Evolutionary conservation across 1,284 basidiomycete species (phyloP), one percentile per base, ranked within the genome.

Genomic region (Rhodotorula sp.): DNA sequence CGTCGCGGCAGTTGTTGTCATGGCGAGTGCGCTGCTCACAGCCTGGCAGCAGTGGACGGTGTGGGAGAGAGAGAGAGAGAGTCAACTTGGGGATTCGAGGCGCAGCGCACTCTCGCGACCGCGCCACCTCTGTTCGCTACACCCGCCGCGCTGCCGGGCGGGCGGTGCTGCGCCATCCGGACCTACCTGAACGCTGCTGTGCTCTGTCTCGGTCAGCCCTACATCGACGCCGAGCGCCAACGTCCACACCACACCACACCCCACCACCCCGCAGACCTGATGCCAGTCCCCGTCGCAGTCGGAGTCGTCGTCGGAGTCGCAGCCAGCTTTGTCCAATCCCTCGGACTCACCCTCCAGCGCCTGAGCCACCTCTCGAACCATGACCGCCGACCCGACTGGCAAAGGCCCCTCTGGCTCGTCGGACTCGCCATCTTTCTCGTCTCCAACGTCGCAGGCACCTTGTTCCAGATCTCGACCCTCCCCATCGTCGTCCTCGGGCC

Each of bases 281-380:
- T 54, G 53, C 26, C 26, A 26, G 53, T 54, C 2, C 53, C 53
- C 26, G 29, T 54, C 29, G 14, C 53, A 30, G 53, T 54, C 18
- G 68, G 68, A 3, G 68, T 89, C 73, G 79, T 83, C 44, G 84
- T 95, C 70, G 94, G 94, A 45, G 86, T 98, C 44, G 79, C 93
- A 22, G 91, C 93, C 33, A 93, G 91, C 42, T 94, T 92, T 79
- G 84, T 97, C 33, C 94, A 97, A 81, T 92, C 90, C 37, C 84
- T 96, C 3, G 92, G 83, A 24, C 85, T 98, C 51, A 96, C 95
- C 42, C 89, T 98, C 71, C 94, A 97, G 80, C 88, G 95, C 74
- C 95, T 95, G 83, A 94, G 91, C 77, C 94, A 97, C 84, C 86
- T 97, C 51, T 83, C 90, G 70, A 93, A 96, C 79, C 90, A 93